These are phyloP conservation scores for Leccinum fibrillosum DNA, from an alignment of 768 basidiomycete genomes.

Conservation along the genomic window DNA sequence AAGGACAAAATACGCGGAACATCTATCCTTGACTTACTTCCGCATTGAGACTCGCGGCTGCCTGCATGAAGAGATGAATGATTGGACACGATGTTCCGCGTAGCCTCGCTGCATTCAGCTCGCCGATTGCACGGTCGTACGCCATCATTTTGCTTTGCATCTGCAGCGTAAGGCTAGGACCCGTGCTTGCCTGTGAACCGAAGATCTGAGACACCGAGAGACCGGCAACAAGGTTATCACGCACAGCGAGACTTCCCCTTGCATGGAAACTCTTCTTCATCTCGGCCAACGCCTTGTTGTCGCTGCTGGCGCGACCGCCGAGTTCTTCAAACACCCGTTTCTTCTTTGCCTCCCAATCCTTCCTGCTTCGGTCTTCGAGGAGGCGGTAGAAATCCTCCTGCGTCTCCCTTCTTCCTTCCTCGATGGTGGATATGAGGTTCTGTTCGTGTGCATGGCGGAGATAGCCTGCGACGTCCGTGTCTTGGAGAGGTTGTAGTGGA, in stretches of 20 bases:
- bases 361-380: conserved; percentile 67
- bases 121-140: conserved; percentile 79
- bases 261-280: conserved; percentile 61
- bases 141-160: conserved; percentile 97
- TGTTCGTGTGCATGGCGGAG: conserved; percentile 94
- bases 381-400: conserved; percentile 82
- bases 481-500: conserved; percentile 88
- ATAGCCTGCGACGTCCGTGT: conserved; percentile 92
- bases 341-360: conserved; percentile 91
- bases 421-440: conserved; percentile 90
- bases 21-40: conserved; percentile 40
- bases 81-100: conserved; percentile 74
- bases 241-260: conserved; percentile 52
- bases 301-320: conserved; percentile 60
- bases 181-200: conserved; percentile 36
- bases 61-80: conserved; percentile 67
- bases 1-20: background rate
- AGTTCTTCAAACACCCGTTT: conserved; percentile 87
- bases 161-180: conserved; percentile 63
- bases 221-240: conserved; percentile 17
- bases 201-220: conserved; percentile 5
- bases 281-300: conserved; percentile 53
- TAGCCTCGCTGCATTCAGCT: conserved; percentile 72
- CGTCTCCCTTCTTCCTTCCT: conserved; percentile 85
- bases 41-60: conserved; percentile 53